Evolutionary conservation across 2,329 filamentous ascomycete species (phyloP).

Genomic region (Fusarium odoratissimum): DNA sequence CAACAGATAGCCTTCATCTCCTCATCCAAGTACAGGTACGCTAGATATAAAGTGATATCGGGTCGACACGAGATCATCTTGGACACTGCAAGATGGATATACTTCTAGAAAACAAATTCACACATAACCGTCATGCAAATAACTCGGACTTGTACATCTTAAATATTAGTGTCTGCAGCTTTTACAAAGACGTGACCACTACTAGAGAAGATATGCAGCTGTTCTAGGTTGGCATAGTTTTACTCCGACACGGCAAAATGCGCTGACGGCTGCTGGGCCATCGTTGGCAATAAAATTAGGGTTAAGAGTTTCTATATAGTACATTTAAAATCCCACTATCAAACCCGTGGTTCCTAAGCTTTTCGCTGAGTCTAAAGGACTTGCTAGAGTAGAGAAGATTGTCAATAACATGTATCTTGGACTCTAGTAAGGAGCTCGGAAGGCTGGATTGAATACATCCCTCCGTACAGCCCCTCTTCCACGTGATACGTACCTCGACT

Average conservation of each 20-base stretch:
- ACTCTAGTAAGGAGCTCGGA: not conserved
- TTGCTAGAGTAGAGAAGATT: no score
- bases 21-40: not conserved
- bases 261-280: not conserved
- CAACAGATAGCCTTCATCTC: not conserved
- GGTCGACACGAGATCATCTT: not conserved
- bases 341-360: not conserved
- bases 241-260: not conserved
- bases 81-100: not conserved
- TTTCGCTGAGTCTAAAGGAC: no score
- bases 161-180: not conserved
- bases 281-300: not conserved
- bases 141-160: not conserved
- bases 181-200: rapidly evolving
- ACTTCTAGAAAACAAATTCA: not conserved
- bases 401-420: not conserved
- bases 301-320: not conserved
- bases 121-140: not conserved
- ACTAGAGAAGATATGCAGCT: not conserved
- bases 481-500: not conserved
- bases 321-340: not conserved
- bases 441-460: not conserved
- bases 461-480: not conserved
- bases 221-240: not conserved
- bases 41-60: not conserved